Evolutionary conservation across 2,329 filamentous ascomycete species (phyloP).

Genomic region (Curvularia spicifera): DNA sequence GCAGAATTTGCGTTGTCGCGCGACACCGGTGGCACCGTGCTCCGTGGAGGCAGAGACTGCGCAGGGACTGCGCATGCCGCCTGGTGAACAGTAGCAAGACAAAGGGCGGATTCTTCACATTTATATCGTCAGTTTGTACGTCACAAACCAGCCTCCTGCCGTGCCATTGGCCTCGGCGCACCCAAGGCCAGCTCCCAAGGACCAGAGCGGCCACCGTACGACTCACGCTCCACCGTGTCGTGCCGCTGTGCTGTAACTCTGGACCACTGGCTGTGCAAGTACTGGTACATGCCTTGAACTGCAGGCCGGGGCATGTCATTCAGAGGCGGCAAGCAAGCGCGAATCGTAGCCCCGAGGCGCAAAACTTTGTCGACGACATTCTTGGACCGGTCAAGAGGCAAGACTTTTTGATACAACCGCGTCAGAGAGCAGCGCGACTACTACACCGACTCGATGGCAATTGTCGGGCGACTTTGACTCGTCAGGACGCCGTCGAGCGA

Average conservation of each 20-base stretch:
- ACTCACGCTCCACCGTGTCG: slow-evolving; percentile 12
- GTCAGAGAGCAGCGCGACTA: slow-evolving; percentile 23
- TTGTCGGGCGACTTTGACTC: slow-evolving; percentile 19
- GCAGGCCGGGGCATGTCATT: slow-evolving; percentile 5
- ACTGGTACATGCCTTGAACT: not conserved
- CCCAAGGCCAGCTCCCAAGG: slow-evolving; percentile 1
- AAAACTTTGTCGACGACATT: slow-evolving; percentile 4
- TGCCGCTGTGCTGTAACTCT: slow-evolving; percentile 8
- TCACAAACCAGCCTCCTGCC: slow-evolving; percentile 2
- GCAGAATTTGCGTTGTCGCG: slow-evolving; percentile 5
- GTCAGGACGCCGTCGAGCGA: slow-evolving; percentile 11
- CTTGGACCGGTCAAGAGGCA: slow-evolving; percentile 12
- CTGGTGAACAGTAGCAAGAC: slow-evolving; percentile 6
- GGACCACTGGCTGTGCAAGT: not conserved
- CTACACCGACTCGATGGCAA: slow-evolving; percentile 33
- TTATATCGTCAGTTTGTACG: slow-evolving; percentile 9
- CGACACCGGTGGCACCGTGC: slow-evolving; percentile 5
- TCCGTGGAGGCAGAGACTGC: slow-evolving; percentile 4
- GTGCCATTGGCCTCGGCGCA: slow-evolving; percentile 5
- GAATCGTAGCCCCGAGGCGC: slow-evolving; percentile 8
- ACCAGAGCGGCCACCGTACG: slow-evolving; percentile 5
- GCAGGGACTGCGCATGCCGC: slow-evolving; percentile 8
- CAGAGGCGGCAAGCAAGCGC: slow-evolving; percentile 4
- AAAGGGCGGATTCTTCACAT: not conserved
- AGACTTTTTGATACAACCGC: slow-evolving; percentile 12